phyloP scores from a whole-genome alignment of 495 filamentous ascomycete genomes.

The Penicillium fimorum region DNA sequence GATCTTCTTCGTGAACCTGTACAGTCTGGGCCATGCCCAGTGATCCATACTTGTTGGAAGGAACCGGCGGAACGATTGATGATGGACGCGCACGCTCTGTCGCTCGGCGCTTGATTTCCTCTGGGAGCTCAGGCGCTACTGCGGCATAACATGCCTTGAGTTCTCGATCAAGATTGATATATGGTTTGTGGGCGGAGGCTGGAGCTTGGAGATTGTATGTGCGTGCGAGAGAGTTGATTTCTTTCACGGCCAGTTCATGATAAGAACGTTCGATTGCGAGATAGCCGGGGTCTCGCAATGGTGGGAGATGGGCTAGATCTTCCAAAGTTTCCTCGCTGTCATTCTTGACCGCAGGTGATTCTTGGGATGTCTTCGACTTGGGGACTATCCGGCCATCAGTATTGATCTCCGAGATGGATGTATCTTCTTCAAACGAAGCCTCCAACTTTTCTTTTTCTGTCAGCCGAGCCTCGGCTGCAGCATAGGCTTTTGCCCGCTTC shows the following conservation, averaged over 20 bases:
- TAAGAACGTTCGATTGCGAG: conserved; percentile 71
- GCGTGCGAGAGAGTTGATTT: conserved; percentile 76
- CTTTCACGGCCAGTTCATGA: conserved; percentile 71
- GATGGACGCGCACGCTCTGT: conserved; percentile 45
- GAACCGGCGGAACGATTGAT: conserved; percentile 29
- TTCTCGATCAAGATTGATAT: conserved; percentile 82
- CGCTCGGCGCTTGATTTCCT: conserved; percentile 69
- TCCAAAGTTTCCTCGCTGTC: conserved; percentile 1
- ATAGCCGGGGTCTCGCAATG: conserved; percentile 48
- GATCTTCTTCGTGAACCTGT: conserved; percentile 68
- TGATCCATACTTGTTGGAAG: conserved; percentile 51
- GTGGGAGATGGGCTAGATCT: conserved; percentile 39
- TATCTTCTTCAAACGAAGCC: conserved; percentile 35
- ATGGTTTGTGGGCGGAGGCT: conserved; percentile 88
- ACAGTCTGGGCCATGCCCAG: conserved; percentile 51
- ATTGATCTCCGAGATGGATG: conserved; percentile 21
- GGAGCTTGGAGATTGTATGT: conserved; percentile 96
- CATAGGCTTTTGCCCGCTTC: conserved; percentile 66
- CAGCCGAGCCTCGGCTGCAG: conserved; percentile 64
- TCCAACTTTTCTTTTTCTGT: conserved; percentile 45
- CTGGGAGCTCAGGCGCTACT: conserved; percentile 71
- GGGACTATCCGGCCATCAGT: conserved; percentile 29
- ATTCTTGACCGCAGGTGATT: conserved; percentile 7
- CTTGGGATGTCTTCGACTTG: conserved; percentile 6
- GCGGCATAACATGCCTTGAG: conserved; percentile 78